Evolutionary conservation across 1,284 basidiomycete genomes (phyloP).

Genomic region (Malassezia nana): DNA sequence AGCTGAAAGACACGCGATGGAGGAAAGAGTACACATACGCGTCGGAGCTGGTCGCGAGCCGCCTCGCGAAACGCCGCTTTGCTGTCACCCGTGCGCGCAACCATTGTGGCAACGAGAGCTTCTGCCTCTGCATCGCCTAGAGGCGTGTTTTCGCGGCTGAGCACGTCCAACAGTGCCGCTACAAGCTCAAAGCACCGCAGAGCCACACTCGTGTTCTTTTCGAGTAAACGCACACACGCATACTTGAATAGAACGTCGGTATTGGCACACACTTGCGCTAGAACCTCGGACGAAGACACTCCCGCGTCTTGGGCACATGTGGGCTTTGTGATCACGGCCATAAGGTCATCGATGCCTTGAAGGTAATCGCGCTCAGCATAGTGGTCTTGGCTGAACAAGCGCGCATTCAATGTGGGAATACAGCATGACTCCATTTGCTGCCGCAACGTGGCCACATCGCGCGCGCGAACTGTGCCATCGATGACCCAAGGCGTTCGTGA

Average conservation of each 20-base stretch:
- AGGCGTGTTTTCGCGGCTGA: constrained; percentile 65
- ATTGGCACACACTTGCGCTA: constrained; percentile 69
- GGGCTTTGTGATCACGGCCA: constrained; percentile 61
- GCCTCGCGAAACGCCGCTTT: constrained; percentile 50
- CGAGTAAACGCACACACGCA: constrained; percentile 75
- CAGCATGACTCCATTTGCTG: constrained; percentile 80
- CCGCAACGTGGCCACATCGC: constrained; percentile 74
- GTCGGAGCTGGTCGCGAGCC: constrained; percentile 51
- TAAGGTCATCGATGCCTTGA: constrained; percentile 62
- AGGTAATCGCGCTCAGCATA: constrained; percentile 88
- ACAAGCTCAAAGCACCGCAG: constrained; percentile 82
- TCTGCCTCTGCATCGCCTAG: constrained; percentile 77
- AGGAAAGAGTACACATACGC: constrained; percentile 55
- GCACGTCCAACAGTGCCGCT: constrained; percentile 64
- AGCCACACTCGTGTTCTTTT: constrained; percentile 83
- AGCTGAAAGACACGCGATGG: constrained; percentile 75
- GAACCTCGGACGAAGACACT: constrained; percentile 54
- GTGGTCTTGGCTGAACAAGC: constrained; percentile 81
- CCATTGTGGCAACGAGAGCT: constrained; percentile 78
- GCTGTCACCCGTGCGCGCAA: constrained; percentile 57
- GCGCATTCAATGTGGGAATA: constrained; percentile 64
- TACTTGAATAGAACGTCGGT: constrained; percentile 91
- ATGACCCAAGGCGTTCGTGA: constrained; percentile 56
- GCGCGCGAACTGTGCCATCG: constrained; percentile 75
- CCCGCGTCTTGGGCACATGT: constrained; percentile 56